Evolutionary conservation across 352 stramenopile species (phyloP).

Genomic region (Globisporangium megalacanthum): DNA sequence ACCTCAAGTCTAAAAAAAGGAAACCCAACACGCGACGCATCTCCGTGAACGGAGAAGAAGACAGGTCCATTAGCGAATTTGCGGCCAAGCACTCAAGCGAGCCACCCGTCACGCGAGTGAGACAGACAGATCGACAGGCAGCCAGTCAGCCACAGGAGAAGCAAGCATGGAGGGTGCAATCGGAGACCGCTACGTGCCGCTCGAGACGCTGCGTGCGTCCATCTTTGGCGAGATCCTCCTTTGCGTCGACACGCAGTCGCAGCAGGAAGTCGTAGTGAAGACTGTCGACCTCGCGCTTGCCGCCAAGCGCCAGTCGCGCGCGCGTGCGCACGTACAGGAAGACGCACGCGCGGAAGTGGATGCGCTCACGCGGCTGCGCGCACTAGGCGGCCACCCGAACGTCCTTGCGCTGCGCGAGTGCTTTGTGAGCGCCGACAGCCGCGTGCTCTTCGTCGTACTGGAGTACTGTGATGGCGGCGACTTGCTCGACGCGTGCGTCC

Average conservation of each 20-base stretch:
- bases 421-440: conserved; percentile 44
- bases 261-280: conserved; percentile 63
- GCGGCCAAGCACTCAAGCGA: background rate
- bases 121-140: no score
- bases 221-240: conserved; percentile 75
- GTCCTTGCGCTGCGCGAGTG: conserved; percentile 65
- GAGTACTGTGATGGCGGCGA: conserved; percentile 76
- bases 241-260: conserved; percentile 44
- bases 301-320: conserved; percentile 42
- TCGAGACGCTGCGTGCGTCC: conserved; percentile 38
- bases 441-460: conserved; percentile 62
- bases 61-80: background rate
- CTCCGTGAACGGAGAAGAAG: background rate
- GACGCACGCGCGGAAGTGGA: conserved; percentile 68
- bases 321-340: conserved; percentile 52
- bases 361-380: conserved; percentile 45
- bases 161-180: no score
- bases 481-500: conserved; percentile 55
- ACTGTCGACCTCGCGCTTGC: conserved; percentile 58
- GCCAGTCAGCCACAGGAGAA: no score
- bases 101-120: no score
- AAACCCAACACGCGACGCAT: no score
- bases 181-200: conserved; percentile 33
- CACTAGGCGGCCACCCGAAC: conserved; percentile 60
- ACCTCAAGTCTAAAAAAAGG: no score